phyloP scores from a whole-genome alignment of 805 yeast species.

The Kodamaea hsintzibuensis region DNA sequence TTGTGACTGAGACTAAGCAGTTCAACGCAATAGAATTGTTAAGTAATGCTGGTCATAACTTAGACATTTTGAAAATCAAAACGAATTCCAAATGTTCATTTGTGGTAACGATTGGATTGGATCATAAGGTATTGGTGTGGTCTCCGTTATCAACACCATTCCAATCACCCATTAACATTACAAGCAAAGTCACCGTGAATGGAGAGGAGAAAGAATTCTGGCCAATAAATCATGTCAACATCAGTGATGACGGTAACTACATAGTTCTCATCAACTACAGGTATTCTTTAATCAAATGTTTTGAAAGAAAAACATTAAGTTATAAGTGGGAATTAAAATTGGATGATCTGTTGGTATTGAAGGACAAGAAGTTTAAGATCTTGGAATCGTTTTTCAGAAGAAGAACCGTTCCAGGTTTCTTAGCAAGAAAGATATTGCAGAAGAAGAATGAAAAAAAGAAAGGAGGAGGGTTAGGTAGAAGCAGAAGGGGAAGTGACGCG shows the following conservation, averaged over 20 bases:
- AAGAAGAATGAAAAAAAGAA: constrained; percentile 15
- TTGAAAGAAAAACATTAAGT: constrained; percentile 53
- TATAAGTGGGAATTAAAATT: constrained; percentile 58
- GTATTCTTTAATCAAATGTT: constrained; percentile 56
- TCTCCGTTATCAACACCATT: constrained; percentile 50
- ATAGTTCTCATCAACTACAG: constrained; percentile 54
- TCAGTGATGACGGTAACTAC: constrained; percentile 60
- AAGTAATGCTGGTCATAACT: constrained; percentile 47
- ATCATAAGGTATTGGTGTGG: constrained; percentile 73
- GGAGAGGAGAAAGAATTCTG: constrained; percentile 41
- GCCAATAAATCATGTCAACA: constrained; percentile 61
- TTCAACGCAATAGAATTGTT: constrained; percentile 34
- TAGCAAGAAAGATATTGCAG: constrained; percentile 34
- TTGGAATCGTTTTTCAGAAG: constrained; percentile 63
- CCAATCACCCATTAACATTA: constrained; percentile 24
- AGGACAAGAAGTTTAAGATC: constrained; percentile 32
- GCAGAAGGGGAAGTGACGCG: constrained; percentile 34
- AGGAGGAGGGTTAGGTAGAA: constrained; percentile 9
- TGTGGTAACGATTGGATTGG: constrained; percentile 70
- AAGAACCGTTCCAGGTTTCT: constrained; percentile 50
- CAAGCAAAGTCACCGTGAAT: constrained; percentile 47
- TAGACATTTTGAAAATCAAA: constrained; percentile 63
- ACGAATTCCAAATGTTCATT: constrained; percentile 62
- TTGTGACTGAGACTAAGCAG: constrained; percentile 13
- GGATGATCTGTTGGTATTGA: constrained; percentile 34